These are phyloP conservation scores for Beauveria sp. DNA, from an alignment of 2,329 filamentous ascomycete species.

Conservation along the genomic window DNA sequence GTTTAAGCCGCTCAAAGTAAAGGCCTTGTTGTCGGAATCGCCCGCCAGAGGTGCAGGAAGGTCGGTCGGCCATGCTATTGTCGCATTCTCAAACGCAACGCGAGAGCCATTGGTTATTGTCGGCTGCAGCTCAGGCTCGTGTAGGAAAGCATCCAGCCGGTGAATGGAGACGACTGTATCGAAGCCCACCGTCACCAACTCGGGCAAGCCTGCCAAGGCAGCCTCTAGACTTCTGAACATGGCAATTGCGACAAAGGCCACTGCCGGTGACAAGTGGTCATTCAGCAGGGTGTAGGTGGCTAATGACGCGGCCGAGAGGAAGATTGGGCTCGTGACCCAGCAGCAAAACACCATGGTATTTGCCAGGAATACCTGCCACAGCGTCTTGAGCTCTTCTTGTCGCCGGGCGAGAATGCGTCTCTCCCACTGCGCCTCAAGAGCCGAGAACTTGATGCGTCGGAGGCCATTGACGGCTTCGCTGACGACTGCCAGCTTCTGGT, in stretches of 20 bases:
- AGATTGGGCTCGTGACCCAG: constrained; percentile 68
- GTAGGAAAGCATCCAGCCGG: constrained; percentile 64
- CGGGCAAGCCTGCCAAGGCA: constrained; percentile 64
- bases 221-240: constrained; percentile 66
- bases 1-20: constrained; percentile 56
- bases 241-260: constrained; percentile 72
- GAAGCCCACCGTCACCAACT: constrained; percentile 61
- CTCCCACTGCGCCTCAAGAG: constrained; percentile 68
- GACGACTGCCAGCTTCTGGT: constrained; percentile 66
- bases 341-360: constrained; percentile 57
- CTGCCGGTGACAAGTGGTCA: constrained; percentile 57
- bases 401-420: constrained; percentile 56
- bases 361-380: constrained; percentile 58
- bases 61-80: constrained; percentile 67
- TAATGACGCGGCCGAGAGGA: constrained; percentile 64
- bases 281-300: constrained; percentile 59
- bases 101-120: constrained; percentile 48
- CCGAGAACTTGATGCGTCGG: constrained; percentile 77
- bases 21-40: constrained; percentile 44
- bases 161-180: constrained; percentile 65
- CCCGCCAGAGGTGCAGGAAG: constrained; percentile 28
- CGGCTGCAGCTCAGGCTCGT: constrained; percentile 54
- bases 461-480: constrained; percentile 73
- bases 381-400: constrained; percentile 56
- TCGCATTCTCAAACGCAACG: constrained; percentile 60